Evolutionary conservation across 495 filamentous ascomycete genomes (phyloP).

Genomic region (Pseudoneurospora amorphoporcata): DNA sequence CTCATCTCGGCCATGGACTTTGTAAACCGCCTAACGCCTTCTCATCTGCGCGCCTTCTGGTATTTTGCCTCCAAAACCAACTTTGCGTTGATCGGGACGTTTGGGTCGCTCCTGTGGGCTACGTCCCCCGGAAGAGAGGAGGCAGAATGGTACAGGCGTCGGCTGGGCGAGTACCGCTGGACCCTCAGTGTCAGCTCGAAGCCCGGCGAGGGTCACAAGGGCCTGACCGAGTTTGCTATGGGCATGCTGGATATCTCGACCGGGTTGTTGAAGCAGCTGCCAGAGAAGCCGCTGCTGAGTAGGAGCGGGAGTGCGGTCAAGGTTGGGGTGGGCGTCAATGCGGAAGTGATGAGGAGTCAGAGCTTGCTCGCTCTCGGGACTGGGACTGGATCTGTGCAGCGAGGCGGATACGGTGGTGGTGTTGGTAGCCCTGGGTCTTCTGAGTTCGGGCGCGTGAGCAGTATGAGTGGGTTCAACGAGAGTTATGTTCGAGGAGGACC

Average conservation of each 20-base stretch:
- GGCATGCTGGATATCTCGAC: slow-evolving; percentile 58
- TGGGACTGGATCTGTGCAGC: neutral
- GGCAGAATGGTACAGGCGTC: slow-evolving; percentile 84
- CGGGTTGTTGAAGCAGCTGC: slow-evolving; percentile 44
- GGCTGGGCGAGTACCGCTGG: slow-evolving; percentile 87
- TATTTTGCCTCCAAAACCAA: slow-evolving; percentile 73
- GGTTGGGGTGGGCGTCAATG: slow-evolving; percentile 32
- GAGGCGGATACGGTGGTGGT: slow-evolving; percentile 4
- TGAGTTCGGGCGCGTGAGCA: slow-evolving; percentile 6
- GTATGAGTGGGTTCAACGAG: slow-evolving; percentile 14
- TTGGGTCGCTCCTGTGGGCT: slow-evolving; percentile 73
- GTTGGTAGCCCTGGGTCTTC: neutral
- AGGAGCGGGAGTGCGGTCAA: slow-evolving; percentile 32
- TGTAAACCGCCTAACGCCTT: slow-evolving; percentile 60
- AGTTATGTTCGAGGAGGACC: slow-evolving; percentile 3
- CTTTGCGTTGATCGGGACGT: slow-evolving; percentile 73
- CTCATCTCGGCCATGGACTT: slow-evolving; percentile 72
- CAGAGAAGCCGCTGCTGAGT: slow-evolving; percentile 45
- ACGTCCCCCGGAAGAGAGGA: slow-evolving; percentile 81
- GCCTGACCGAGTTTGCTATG: slow-evolving; percentile 66
- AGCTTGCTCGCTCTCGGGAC: slow-evolving; percentile 24
- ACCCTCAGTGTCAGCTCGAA: slow-evolving; percentile 78
- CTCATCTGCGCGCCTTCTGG: slow-evolving; percentile 68
- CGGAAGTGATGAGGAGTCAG: slow-evolving; percentile 30
- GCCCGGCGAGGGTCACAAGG: slow-evolving; percentile 47